A percentile compares a stretch with the other conserved stretches of the same genome.
These are phyloP conservation scores for Hypericum androsaemum DNA, from an alignment of 345 rosid genomes.

Conservation along the genomic window DNA sequence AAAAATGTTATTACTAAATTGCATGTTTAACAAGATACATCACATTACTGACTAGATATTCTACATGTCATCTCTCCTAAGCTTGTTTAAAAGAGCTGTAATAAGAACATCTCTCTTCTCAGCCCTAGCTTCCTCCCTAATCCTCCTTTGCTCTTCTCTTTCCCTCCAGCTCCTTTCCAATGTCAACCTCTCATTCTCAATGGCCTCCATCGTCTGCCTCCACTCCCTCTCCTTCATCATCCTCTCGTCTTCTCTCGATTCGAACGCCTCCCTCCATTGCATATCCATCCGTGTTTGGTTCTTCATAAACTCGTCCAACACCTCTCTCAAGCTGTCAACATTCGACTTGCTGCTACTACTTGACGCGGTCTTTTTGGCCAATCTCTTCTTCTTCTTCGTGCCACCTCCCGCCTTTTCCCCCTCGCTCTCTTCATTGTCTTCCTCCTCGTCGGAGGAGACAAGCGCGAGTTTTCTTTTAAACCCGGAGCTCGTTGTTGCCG, in stretches of 20 bases:
- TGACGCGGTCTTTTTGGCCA: slow-evolving; percentile 22
- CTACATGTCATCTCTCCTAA: slow-evolving; percentile 4
- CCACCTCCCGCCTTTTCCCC: slow-evolving; percentile 21
- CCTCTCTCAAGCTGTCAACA: slow-evolving; percentile 16
- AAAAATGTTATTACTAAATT: too few species aligned
- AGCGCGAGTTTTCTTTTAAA: slow-evolving; percentile 17
- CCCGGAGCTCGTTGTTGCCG: slow-evolving; percentile 26
- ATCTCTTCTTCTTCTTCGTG: slow-evolving; percentile 33
- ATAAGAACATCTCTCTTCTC: slow-evolving; percentile 44
- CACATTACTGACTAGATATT: too few species aligned
- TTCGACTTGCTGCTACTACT: slow-evolving; percentile 20
- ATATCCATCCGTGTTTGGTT: slow-evolving; percentile 42
- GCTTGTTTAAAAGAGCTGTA: slow-evolving; percentile 37
- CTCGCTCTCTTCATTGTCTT: slow-evolving; percentile 26
- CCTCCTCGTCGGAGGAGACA: slow-evolving; percentile 21
- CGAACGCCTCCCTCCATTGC: slow-evolving; percentile 43
- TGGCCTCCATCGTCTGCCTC: slow-evolving; percentile 40
- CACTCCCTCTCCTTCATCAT: slow-evolving; percentile 42
- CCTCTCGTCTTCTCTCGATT: slow-evolving; percentile 37
- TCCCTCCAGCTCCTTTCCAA: slow-evolving; percentile 44
- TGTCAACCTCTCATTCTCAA: slow-evolving; percentile 44
- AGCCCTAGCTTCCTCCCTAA: slow-evolving; percentile 41
- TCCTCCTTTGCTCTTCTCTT: slow-evolving; percentile 44
- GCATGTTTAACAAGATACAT: too few species aligned
- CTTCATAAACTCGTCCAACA: slow-evolving; percentile 37